phyloP scores from a whole-genome alignment of 2,329 filamentous ascomycete species.

The Colletotrichum endophyticum region DNA sequence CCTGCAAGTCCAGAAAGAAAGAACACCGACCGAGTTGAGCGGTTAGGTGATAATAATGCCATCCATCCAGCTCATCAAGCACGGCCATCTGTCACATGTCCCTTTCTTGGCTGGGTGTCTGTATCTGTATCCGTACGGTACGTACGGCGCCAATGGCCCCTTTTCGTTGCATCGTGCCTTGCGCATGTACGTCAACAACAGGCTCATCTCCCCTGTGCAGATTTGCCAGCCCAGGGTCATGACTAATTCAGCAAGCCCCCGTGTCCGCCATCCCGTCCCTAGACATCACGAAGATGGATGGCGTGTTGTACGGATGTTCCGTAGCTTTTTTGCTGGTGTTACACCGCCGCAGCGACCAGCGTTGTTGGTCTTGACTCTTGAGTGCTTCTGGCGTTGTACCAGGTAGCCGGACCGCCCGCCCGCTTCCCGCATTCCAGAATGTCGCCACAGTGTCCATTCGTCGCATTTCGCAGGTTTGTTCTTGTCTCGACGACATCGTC shows the following conservation, averaged over 20 bases:
- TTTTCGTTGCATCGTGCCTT: neutral
- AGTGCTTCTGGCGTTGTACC: neutral
- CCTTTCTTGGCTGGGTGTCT: neutral
- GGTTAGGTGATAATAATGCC: neutral
- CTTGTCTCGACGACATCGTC: neutral
- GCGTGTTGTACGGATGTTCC: neutral
- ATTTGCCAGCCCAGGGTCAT: neutral
- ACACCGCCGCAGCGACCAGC: neutral
- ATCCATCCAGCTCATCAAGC: neutral
- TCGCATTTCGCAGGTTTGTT: neutral
- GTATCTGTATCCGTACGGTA: neutral
- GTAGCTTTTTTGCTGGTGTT: neutral
- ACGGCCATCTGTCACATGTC: neutral
- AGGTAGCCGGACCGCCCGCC: neutral
- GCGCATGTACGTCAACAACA: neutral
- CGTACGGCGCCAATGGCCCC: neutral
- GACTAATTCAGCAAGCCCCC: neutral
- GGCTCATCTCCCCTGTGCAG: slow-evolving; percentile 1
- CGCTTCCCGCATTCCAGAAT: neutral
- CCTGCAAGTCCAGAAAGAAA: neutral
- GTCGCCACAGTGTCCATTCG: neutral
- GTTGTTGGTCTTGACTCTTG: neutral
- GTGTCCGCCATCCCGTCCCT: neutral
- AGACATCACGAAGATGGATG: neutral
- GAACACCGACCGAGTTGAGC: neutral